Evolutionary conservation across 2,329 filamentous ascomycete genomes (phyloP).

Genomic region (Colletotrichum melonis): DNA sequence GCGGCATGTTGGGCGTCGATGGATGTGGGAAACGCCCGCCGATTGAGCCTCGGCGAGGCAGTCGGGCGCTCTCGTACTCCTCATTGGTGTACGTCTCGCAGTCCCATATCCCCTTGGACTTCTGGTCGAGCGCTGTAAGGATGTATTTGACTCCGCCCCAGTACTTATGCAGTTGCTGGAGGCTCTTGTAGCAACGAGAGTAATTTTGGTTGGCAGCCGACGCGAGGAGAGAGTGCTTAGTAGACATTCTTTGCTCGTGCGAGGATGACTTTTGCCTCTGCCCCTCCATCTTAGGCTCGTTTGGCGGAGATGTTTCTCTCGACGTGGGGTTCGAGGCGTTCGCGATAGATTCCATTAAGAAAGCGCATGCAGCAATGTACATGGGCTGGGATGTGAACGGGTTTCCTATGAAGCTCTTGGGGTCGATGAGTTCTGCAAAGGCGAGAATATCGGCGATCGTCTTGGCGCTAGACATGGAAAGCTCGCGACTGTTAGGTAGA

Average conservation of each 20-base stretch:
- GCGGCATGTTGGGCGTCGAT: conserved; percentile 61
- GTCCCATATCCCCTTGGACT: conserved; percentile 87
- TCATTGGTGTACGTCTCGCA: conserved; percentile 75
- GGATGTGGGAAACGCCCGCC: conserved; percentile 54
- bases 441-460: conserved; percentile 90
- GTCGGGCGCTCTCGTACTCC: conserved; percentile 79
- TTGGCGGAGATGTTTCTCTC: conserved; percentile 64
- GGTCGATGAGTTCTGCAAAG: conserved; percentile 87
- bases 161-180: conserved; percentile 84
- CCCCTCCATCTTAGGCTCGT: conserved; percentile 39
- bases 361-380: conserved; percentile 90
- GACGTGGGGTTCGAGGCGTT: conserved; percentile 76
- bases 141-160: conserved; percentile 93
- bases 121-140: conserved; percentile 86
- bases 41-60: conserved; percentile 53
- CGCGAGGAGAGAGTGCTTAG: conserved; percentile 80
- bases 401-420: conserved; percentile 87
- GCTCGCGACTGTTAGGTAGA: conserved; percentile 82
- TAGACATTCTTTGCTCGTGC: conserved; percentile 53
- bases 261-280: conserved; percentile 29
- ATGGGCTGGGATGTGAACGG: conserved; percentile 92
- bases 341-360: conserved; percentile 83
- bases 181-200: conserved; percentile 84
- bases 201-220: conserved; percentile 89
- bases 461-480: conserved; percentile 90